Base-by-base conservation (phyloP, 2,329 filamentous ascomycete genomes). In the Sporothrix protearum region DNA sequence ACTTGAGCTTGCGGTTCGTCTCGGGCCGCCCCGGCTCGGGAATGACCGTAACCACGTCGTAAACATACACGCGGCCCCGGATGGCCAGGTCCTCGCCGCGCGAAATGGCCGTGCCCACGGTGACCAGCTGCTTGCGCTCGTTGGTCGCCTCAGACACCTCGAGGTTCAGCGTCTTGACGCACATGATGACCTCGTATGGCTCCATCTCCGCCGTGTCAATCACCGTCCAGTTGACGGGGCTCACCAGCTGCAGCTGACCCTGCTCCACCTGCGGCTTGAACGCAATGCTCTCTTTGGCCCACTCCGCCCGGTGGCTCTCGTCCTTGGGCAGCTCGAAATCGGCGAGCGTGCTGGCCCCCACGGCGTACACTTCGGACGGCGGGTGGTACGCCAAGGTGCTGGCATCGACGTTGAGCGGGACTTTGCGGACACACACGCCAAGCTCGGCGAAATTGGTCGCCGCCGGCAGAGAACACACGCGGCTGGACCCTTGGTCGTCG, bases 71-170 rank as follows among this genome's bases (percentile, higher is more conserved):
- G 53, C 91, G 88, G 2, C 96, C 96, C 61, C 92, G 89, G 0
- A 94, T 91, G 0, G 94, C 91, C 71, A 97, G 87, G 77, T 98
- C 96, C 81, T 99, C 96, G 53, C 96, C 96, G 73, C 91, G 91
- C n/a, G 90, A 87, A 33, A 96, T 87, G 1, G 93, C 91, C 0
- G 95, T 97, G 16, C 95, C 96, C 1, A 97, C 90, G 0, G 91
- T 89, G 68, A 99, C 86, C 63, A 98, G 86, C 77, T 92, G 90
- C 76, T 89, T 91, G 19, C 93, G 89, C 78, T 97, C 92, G 78
- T 96, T 93, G 0, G 94, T 97, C 45, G 91, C 89, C 80, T 99
- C 96, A 0, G 94, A 97, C 8, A 97, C 86, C 80, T 98, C 96
- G 16, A 99, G 87, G 70, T 92, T 91, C 51, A 98, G 85, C 4